A percentile compares a stretch with the other conserved stretches of the same genome.
Conservation (phyloP, 495 filamentous ascomycete species). For the Diplogelasinospora grovesii region DNA sequence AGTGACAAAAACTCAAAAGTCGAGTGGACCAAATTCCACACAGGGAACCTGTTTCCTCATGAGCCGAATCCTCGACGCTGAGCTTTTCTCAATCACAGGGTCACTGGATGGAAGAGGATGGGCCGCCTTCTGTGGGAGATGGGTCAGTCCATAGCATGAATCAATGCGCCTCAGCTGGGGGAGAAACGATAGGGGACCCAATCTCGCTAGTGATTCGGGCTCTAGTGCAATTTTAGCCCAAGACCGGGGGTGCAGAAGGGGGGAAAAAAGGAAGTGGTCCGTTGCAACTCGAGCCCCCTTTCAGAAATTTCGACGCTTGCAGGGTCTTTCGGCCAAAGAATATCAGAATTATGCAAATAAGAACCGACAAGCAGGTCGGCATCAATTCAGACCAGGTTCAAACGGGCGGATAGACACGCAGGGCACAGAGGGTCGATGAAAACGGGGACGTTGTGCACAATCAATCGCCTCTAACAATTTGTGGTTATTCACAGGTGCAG, state of each 20-base stretch:
- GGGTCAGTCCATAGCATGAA: conserved; percentile 28
- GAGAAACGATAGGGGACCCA: conserved; percentile 31
- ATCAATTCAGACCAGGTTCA: no score
- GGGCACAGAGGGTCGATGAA: no score
- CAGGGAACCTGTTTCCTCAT: conserved; percentile 6
- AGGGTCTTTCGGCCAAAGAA: not conserved
- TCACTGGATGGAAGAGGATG: conserved; percentile 14
- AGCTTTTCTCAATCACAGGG: conserved; percentile 12
- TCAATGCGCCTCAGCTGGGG: conserved; percentile 22
- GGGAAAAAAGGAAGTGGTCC: conserved; percentile 14
- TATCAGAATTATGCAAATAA: not conserved
- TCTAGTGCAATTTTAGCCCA: conserved; percentile 24
- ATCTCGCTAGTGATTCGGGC: conserved; percentile 35
- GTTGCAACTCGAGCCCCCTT: conserved; percentile 5
- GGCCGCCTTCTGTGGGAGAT: conserved; percentile 16
- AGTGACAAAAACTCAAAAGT: conserved; percentile 5
- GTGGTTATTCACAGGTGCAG: conserved; percentile 6
- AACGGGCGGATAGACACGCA: no score
- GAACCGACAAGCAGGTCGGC: no score
- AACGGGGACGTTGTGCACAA: not conserved
- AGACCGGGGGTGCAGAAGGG: conserved; percentile 13
- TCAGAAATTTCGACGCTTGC: not conserved
- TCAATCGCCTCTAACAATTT: conserved; percentile 6
- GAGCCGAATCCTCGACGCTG: conserved; percentile 2
- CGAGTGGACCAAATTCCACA: conserved; percentile 11